These are phyloP conservation scores for Dovyalis caffra DNA, from an alignment of 345 rosid species.

Conservation along the genomic window DNA sequence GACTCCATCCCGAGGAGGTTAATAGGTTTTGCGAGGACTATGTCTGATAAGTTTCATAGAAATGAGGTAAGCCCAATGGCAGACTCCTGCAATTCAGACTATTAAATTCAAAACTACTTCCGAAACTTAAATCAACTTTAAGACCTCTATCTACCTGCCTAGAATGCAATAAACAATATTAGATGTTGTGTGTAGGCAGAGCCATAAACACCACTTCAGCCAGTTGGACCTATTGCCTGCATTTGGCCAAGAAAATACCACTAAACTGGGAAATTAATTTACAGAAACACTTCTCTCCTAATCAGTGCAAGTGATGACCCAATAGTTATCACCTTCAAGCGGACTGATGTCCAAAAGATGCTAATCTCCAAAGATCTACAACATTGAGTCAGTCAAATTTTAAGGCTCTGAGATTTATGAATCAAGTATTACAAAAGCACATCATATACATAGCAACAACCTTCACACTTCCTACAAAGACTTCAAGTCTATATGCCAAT, in stretches of 20 bases:
- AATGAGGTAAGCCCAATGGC: background rate
- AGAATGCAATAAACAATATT: background rate
- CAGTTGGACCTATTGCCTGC: background rate
- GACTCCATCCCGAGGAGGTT: no score
- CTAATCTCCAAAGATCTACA: background rate
- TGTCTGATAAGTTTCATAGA: background rate
- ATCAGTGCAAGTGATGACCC: background rate
- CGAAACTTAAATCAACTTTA: background rate
- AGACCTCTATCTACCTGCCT: background rate
- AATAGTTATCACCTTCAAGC: background rate
- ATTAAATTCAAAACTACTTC: background rate
- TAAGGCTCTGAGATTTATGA: background rate
- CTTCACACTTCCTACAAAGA: background rate
- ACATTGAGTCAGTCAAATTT: background rate
- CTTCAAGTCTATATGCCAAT: background rate
- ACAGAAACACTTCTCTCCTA: background rate
- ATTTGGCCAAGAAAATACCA: background rate
- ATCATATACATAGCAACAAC: background rate
- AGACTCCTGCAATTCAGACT: background rate
- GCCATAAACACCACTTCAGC: background rate
- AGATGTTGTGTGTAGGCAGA: background rate
- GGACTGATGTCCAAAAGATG: background rate
- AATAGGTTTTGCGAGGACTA: background rate
- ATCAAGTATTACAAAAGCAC: background rate
- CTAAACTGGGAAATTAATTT: background rate